phyloP scores from a whole-genome alignment of 2,329 filamentous ascomycete species.

The Helotiales sp. region DNA sequence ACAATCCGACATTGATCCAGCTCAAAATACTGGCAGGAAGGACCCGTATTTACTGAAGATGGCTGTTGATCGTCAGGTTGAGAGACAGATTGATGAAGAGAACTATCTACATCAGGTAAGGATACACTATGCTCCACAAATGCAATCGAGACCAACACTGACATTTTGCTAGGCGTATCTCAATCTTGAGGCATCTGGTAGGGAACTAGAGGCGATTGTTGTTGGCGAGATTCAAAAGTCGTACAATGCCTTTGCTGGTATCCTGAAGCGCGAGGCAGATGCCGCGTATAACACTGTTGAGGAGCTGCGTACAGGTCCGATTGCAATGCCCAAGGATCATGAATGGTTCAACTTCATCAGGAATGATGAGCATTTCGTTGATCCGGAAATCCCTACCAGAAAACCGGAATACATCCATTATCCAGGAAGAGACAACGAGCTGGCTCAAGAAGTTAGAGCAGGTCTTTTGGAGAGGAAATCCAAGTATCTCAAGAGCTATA shows the following conservation, averaged over 20 bases:
- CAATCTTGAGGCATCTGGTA: slow-evolving; percentile 90
- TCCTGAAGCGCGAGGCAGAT: slow-evolving; percentile 88
- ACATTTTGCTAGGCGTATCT: slow-evolving; percentile 70
- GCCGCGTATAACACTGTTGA: slow-evolving; percentile 76
- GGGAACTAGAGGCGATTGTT: slow-evolving; percentile 93
- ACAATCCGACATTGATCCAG: slow-evolving; percentile 75
- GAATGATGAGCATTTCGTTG: slow-evolving; percentile 80
- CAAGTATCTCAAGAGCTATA: slow-evolving; percentile 87
- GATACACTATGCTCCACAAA: background rate
- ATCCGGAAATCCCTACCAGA: slow-evolving; percentile 77
- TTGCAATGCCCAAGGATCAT: slow-evolving; percentile 90
- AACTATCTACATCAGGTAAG: slow-evolving; percentile 91
- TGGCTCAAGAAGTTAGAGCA: slow-evolving; percentile 77
- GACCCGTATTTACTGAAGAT: slow-evolving; percentile 89
- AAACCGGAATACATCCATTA: slow-evolving; percentile 83
- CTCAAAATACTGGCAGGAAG: slow-evolving; percentile 76
- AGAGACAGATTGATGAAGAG: slow-evolving; percentile 92
- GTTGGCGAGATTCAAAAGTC: slow-evolving; percentile 98
- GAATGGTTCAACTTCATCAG: slow-evolving; percentile 84
- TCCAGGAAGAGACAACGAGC: slow-evolving; percentile 83
- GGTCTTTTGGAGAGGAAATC: slow-evolving; percentile 96
- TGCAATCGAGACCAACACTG: background rate
- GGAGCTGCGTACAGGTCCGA: slow-evolving; percentile 77
- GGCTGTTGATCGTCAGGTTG: slow-evolving; percentile 84
- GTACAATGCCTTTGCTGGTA: slow-evolving; percentile 89